Evolutionary conservation across 2,329 filamentous ascomycete genomes (phyloP), one percentile per base, ranked within the genome.

Genomic region (Rosellinia necatrix): DNA sequence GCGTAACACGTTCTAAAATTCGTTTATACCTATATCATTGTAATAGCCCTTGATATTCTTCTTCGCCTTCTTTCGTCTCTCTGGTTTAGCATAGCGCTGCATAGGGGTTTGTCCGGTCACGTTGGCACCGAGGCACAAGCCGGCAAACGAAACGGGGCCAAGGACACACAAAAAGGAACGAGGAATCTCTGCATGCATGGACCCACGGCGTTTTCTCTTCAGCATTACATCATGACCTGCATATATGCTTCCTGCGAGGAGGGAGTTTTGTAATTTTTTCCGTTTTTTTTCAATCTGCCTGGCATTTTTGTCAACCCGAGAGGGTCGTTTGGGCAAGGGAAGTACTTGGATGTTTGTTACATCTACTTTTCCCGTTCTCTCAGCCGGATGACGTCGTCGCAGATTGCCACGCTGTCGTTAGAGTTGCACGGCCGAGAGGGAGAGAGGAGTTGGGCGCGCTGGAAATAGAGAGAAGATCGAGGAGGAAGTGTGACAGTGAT

Each of bases 51-150:
- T n/a, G 8, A 6, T 42, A 30, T 24, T 10, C 30, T 37, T 12
- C 8, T 5, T n/a, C 48, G 15, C 42, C 5, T 21, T 29, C 19
- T 37, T 50, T 4, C 13, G n/a, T 51, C 17, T 29, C 12, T 49
- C 12, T 49, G 52, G 43, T 22, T 49, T 49, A 49, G 49, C 57
- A 60, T 60, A 60, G 57, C 57, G 57, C 44, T 57, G 53, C 53
- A 60, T 57, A 47, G 41, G 49, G 37, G 30, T 48, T 43, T 49
- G 37, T 30, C 32, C 41, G 47, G 32, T 30, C 41, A 32, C 13
- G 51, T 56, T 52, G 51, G 37, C 34, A 48, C 34, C 30, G 27
- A 51, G 37, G 25, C 8, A 47, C 21, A 51, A 29, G 21, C 42
- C 46, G 56, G 43, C 51, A 38, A 32, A 40, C 10, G 47, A 47